Percentiles rank a stretch among this genome's conserved stretches.
phyloP scores from a whole-genome alignment of 192 early-diverging fungal genomes.

The Gaertneriomyces semiglobifer region DNA sequence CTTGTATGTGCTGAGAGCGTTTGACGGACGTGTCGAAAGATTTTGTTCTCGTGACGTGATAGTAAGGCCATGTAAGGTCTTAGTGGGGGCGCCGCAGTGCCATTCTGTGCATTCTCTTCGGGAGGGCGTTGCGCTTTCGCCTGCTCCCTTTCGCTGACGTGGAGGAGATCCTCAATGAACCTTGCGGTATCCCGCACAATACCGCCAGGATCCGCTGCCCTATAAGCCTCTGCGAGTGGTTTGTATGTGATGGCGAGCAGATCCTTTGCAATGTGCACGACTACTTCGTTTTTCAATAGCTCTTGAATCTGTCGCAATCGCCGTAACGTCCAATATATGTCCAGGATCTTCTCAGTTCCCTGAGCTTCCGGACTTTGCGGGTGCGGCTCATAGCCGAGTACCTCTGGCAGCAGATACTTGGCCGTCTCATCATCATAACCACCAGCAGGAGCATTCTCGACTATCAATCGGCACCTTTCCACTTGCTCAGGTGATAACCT shows the following conservation, averaged over 20 bases:
- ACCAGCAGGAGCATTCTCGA: conserved; percentile 15
- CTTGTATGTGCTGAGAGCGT: conserved; percentile 14
- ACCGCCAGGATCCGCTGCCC: conserved; percentile 25
- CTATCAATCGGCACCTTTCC: conserved; percentile 7
- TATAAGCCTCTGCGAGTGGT: conserved; percentile 28
- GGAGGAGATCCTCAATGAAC: conserved; percentile 27
- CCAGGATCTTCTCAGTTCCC: conserved; percentile 23
- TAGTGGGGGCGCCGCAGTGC: conserved; percentile 5
- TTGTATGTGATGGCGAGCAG: conserved; percentile 20
- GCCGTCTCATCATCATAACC: conserved; percentile 19
- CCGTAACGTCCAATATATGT: conserved; percentile 15
- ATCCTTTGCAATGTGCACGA: conserved; percentile 19
- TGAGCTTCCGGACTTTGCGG: neutral
- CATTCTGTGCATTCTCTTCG: neutral
- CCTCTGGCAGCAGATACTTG: conserved; percentile 14
- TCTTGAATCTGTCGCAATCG: conserved; percentile 21
- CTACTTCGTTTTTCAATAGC: conserved; percentile 14
- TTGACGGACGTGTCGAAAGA: conserved; percentile 18
- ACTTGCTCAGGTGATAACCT: neutral
- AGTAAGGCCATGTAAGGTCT: conserved; percentile 20
- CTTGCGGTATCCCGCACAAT: conserved; percentile 25
- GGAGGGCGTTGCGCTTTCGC: neutral
- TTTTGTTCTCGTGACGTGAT: conserved; percentile 26
- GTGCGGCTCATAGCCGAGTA: conserved; percentile 6
- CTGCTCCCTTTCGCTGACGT: conserved; percentile 16